These are phyloP conservation scores for Ceratobasidium sp. DNA, from an alignment of 1,284 basidiomycete genomes.

Conservation along the genomic window DNA sequence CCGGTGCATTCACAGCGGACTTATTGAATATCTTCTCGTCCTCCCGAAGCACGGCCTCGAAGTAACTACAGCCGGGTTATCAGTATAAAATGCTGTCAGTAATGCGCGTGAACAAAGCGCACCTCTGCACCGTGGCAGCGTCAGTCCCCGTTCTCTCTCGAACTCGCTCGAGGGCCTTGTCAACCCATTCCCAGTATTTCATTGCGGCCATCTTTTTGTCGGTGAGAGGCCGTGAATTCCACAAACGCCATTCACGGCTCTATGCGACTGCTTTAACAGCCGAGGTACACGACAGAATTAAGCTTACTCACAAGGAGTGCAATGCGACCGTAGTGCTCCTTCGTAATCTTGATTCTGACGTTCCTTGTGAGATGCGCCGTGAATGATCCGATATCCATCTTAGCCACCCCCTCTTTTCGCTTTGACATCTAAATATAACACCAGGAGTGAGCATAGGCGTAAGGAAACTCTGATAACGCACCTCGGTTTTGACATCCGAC, in stretches of 20 bases:
- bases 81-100: no score
- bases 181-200: background rate
- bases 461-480: background rate
- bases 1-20: no score
- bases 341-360: background rate
- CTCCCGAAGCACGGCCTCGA: no score
- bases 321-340: background rate
- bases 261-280: background rate
- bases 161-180: background rate
- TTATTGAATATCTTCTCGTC: no score
- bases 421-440: background rate
- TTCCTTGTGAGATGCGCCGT: background rate
- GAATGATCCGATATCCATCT: background rate
- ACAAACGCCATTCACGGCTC: background rate
- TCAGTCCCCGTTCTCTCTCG: no score
- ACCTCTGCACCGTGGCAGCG: no score
- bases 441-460: background rate
- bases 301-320: background rate
- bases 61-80: no score
- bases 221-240: background rate
- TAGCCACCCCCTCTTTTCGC: background rate
- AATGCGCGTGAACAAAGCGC: no score
- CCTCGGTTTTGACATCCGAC: background rate
- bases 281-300: background rate
- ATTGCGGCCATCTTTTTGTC: background rate